These are phyloP conservation scores for Rhododendron henanense DNA, from an alignment of 148 eudicot genomes.

Conservation along the genomic window DNA sequence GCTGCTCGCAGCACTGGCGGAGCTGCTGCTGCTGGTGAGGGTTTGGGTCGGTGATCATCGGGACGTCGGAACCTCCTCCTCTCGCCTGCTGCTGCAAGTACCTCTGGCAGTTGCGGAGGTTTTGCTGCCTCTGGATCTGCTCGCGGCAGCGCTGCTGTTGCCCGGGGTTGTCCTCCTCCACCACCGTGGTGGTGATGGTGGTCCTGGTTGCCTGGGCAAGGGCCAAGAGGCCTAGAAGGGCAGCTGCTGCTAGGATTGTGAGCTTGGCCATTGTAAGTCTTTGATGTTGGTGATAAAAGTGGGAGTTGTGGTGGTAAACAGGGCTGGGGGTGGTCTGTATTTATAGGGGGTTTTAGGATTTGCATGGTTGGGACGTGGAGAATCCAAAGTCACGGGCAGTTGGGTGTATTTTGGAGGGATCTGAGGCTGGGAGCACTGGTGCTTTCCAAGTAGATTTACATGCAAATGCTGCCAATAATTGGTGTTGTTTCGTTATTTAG, in stretches of 20 bases:
- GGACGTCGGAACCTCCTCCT: background rate
- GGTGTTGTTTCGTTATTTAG: background rate
- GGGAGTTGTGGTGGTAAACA: background rate
- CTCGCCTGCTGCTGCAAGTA: constrained; percentile 8
- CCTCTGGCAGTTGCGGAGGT: constrained; percentile 26
- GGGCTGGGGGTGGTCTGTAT: constrained; percentile 12
- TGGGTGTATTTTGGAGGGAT: background rate
- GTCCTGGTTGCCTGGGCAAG: constrained; percentile 13
- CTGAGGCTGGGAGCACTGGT: background rate
- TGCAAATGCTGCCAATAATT: background rate
- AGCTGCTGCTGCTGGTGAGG: constrained; percentile 20
- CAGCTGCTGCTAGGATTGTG: constrained; percentile 1
- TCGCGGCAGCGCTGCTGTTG: constrained; percentile 17
- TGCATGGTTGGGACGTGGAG: constrained; percentile 21
- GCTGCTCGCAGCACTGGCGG: constrained; percentile 27
- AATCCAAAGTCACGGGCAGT: background rate
- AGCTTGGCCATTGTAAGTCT: constrained; percentile 11
- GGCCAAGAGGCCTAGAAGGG: constrained; percentile 11
- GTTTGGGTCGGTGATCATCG: background rate
- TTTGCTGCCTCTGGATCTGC: constrained; percentile 23
- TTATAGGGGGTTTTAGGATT: background rate
- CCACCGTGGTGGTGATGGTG: constrained; percentile 15
- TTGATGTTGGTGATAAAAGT: background rate
- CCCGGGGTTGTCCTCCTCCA: background rate
- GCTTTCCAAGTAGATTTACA: background rate